These are phyloP conservation scores for Agrostemma githago DNA, from an alignment of 148 eudicot genomes.

Conservation along the genomic window DNA sequence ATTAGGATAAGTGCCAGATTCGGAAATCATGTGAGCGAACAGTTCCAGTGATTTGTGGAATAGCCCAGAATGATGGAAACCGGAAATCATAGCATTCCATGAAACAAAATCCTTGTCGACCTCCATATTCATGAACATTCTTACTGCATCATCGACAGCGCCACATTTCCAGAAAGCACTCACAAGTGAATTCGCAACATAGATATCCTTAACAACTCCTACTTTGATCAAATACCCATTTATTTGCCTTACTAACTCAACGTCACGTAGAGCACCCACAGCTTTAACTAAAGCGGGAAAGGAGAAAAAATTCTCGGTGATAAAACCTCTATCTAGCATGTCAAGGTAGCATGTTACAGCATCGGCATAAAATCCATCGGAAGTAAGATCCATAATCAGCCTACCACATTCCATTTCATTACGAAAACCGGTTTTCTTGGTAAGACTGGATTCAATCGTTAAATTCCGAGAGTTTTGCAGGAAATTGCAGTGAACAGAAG, in stretches of 20 bases:
- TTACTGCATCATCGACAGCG: slow-evolving; percentile 23
- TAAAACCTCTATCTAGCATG: slow-evolving; percentile 15
- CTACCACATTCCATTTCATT: slow-evolving; percentile 20
- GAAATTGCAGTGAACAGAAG: slow-evolving; percentile 12
- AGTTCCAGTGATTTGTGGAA: slow-evolving; percentile 22
- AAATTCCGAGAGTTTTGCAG: slow-evolving; percentile 1
- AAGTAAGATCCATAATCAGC: slow-evolving; percentile 25
- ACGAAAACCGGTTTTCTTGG: background rate
- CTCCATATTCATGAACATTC: slow-evolving; percentile 26
- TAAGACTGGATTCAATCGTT: background rate
- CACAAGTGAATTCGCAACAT: slow-evolving; percentile 31
- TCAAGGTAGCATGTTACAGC: slow-evolving; percentile 27
- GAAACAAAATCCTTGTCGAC: slow-evolving; percentile 27
- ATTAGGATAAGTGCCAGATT: slow-evolving; percentile 15
- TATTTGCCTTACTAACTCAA: slow-evolving; percentile 23
- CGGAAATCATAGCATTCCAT: slow-evolving; percentile 36
- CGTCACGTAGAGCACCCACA: slow-evolving; percentile 24
- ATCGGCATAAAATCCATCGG: slow-evolving; percentile 20
- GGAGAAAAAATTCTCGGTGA: slow-evolving; percentile 5
- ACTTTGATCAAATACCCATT: slow-evolving; percentile 33
- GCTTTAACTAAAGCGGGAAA: slow-evolving; percentile 35
- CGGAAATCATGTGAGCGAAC: slow-evolving; percentile 20
- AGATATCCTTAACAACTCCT: slow-evolving; percentile 26
- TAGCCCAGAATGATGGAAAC: slow-evolving; percentile 26
- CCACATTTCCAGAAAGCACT: slow-evolving; percentile 32